A percentile compares a stretch with the other conserved stretches of the same genome.
These are phyloP conservation scores for Psilocybe sp. DNA, from an alignment of 768 basidiomycete genomes.

Conservation along the genomic window DNA sequence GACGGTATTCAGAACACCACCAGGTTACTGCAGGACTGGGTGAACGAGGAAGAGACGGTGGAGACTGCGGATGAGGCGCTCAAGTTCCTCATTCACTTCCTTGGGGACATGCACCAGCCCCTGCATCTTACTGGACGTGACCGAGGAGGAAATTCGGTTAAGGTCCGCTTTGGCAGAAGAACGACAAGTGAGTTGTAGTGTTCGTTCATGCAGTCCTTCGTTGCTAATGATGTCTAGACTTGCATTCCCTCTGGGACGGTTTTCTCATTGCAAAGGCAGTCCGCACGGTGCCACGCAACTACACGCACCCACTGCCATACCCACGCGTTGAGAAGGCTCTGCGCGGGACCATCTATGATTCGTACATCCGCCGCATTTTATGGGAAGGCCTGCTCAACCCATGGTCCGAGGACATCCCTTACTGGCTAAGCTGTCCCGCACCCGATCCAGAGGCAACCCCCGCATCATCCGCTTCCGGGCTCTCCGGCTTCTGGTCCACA, in stretches of 20 bases:
- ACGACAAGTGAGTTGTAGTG: constrained; percentile 54
- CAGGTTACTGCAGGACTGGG: constrained; percentile 51
- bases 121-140: constrained; percentile 88
- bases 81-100: constrained; percentile 89
- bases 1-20: constrained; percentile 80
- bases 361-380: constrained; percentile 82
- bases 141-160: constrained; percentile 81
- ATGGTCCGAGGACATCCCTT: constrained; percentile 57
- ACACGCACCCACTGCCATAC: constrained; percentile 70
- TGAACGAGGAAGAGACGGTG: constrained; percentile 25
- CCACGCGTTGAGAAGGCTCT: constrained; percentile 63
- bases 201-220: background rate
- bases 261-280: constrained; percentile 81
- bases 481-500: constrained; percentile 13
- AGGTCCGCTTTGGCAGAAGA: constrained; percentile 71
- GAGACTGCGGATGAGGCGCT: constrained; percentile 70
- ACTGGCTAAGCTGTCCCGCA: constrained; percentile 72
- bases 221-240: constrained; percentile 37
- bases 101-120: constrained; percentile 94
- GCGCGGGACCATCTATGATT: constrained; percentile 81
- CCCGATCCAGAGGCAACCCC: constrained; percentile 1
- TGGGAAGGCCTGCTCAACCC: constrained; percentile 77
- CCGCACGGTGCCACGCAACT: constrained; percentile 70
- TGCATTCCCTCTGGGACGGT: constrained; percentile 88
- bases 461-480: constrained; percentile 2